phyloP scores from a whole-genome alignment of 1,284 basidiomycete genomes.

The Cryptococcus sp. region DNA sequence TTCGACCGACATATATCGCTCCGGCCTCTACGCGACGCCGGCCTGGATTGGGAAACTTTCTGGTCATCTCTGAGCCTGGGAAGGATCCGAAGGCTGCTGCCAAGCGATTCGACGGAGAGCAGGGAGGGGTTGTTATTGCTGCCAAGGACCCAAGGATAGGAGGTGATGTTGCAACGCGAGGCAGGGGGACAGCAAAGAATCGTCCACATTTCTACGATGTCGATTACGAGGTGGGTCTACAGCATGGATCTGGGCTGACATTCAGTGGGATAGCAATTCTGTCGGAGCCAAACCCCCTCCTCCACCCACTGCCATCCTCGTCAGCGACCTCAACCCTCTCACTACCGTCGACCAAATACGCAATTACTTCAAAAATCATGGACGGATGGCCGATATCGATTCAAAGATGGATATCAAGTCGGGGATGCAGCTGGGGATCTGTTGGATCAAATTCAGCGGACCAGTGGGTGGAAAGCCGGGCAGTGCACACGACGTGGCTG shows the following conservation, averaged over 20 bases:
- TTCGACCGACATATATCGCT: constrained; percentile 12
- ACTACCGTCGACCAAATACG: constrained; percentile 63
- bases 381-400: constrained; percentile 64
- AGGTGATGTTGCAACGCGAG: constrained; percentile 19
- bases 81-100: constrained; percentile 21
- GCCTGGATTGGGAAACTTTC: constrained; percentile 27
- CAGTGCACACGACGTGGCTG: constrained; percentile 43
- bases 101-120: constrained; percentile 37
- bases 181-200: constrained; percentile 29
- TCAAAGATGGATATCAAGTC: constrained; percentile 73
- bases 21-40: constrained; percentile 21
- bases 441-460: constrained; percentile 62
- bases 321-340: constrained; percentile 67
- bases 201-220: constrained; percentile 25
- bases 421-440: constrained; percentile 76
- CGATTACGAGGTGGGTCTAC: constrained; percentile 36
- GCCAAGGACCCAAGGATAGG: constrained; percentile 32
- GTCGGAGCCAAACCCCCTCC: constrained; percentile 68
- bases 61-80: constrained; percentile 14
- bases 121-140: constrained; percentile 20
- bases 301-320: constrained; percentile 57
- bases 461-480: constrained; percentile 24
- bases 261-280: constrained; percentile 70
- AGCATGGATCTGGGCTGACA: neutral
- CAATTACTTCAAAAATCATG: constrained; percentile 63